Base-by-base conservation (phyloP, 202 grass and related monocot species). In the Zoysia matrella region DNA sequence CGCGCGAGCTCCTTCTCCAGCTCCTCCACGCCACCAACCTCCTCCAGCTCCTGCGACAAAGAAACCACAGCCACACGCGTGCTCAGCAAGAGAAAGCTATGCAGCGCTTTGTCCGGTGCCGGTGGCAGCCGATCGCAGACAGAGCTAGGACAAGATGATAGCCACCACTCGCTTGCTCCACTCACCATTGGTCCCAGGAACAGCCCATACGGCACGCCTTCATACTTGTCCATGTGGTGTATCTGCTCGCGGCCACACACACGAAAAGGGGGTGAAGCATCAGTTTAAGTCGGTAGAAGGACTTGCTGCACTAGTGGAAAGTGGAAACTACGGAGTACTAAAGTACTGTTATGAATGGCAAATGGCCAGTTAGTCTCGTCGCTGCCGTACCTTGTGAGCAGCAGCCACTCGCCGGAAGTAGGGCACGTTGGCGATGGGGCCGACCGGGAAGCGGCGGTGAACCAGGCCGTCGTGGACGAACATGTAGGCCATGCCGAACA, bases 401-500 rank as follows among this genome's bases (percentile, higher is more conserved):
- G 95, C 92, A 39, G 90, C 92, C 16, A 98, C 95, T 67, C 87
- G 88, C 3, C 92, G 92, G 85, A 98, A 93, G 92, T 98, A 98
- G 76, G 95, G 95, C 41, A 95, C 95, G 91, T 98, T 53, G 60
- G 87, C 95, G 80, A 98, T 74, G 69, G 95, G 95, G 0, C 95
- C 95, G 47, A 98, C 95, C 0, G 90, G 86, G 83, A 98, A 98
- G 63, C 95, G 86, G 50, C 95, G 95, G 90, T 98, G 95, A 85
- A 98, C 95, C 74, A 98, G 89, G 2, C 95, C 95, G 85, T 98
- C 95, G 65, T 98, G 95, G 45, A 95, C 95, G 92, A 98, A 98
- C 95, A 98, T 95, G 90, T 98, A 98, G 3, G 95, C 95, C 77
- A 98, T 98, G 16, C 95, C 90, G 91, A 98, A 98, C n/a, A 98